Percentiles rank a stretch among this genome's conserved stretches.
Conservation (phyloP, 441 rosid species). For the Euphorbia schlechtendalii region DNA sequence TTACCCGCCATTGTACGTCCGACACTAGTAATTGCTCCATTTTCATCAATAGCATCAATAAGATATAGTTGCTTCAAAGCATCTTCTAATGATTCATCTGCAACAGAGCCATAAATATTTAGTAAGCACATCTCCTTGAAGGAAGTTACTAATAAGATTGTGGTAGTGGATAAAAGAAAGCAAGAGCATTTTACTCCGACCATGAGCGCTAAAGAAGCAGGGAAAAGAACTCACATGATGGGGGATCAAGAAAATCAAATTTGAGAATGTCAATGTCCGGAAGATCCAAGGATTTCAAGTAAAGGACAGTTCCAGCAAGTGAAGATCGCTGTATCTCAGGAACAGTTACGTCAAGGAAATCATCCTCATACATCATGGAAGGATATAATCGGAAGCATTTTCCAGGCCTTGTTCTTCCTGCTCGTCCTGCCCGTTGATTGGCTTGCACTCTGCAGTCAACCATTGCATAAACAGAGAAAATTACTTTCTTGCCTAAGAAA, state of each 20-base stretch:
- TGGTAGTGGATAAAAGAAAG: constrained; percentile 4
- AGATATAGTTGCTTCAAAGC: constrained; percentile 87
- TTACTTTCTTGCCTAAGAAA: constrained; percentile 7
- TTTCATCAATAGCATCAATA: constrained; percentile 87
- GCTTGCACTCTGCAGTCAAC: constrained; percentile 78
- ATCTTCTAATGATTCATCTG: constrained; percentile 86
- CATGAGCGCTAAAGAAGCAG: neutral
- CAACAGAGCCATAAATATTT: constrained; percentile 27
- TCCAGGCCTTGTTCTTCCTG: constrained; percentile 97
- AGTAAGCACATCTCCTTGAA: constrained; percentile 18
- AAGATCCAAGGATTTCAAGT: constrained; percentile 90
- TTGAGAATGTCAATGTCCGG: constrained; percentile 85
- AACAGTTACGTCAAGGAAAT: constrained; percentile 79
- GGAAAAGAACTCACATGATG: constrained; percentile 50
- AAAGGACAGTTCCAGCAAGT: constrained; percentile 91
- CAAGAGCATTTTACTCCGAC: neutral
- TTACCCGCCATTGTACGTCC: constrained; percentile 94
- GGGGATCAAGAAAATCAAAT: constrained; percentile 95
- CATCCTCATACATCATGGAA: constrained; percentile 60
- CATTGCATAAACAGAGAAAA: constrained; percentile 13
- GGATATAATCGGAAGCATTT: constrained; percentile 93
- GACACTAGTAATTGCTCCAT: constrained; percentile 72
- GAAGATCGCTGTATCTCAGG: constrained; percentile 97
- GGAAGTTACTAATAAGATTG: neutral
- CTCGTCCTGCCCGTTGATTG: constrained; percentile 96